Evolutionary conservation across 2,329 filamentous ascomycete genomes (phyloP).

Genomic region (Exophiala aquamarina): DNA sequence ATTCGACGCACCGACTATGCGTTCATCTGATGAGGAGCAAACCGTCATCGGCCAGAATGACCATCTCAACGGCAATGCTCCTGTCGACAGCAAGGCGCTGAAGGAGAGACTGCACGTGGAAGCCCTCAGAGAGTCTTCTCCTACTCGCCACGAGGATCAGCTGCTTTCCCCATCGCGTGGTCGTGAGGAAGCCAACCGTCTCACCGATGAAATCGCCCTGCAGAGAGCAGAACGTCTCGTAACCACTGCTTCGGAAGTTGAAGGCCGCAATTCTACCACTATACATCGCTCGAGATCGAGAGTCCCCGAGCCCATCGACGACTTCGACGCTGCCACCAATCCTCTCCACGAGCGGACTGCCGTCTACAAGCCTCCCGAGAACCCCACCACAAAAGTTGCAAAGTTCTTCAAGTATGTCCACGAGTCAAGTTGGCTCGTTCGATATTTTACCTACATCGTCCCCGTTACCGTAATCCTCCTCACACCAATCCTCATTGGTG

Average conservation of each 20-base stretch:
- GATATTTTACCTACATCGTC: conserved; percentile 71
- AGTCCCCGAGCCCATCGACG: conserved; percentile 59
- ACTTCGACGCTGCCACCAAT: conserved; percentile 67
- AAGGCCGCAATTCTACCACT: conserved; percentile 40
- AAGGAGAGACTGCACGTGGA: conserved; percentile 50
- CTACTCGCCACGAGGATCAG: conserved; percentile 30
- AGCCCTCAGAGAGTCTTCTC: conserved; percentile 38
- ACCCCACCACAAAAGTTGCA: conserved; percentile 61
- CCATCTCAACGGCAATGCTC: conserved; percentile 33
- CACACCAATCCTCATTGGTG: conserved; percentile 67
- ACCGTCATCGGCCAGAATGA: conserved; percentile 20
- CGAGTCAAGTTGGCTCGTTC: conserved; percentile 63
- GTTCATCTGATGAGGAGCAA: conserved; percentile 29
- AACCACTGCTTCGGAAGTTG: conserved; percentile 41
- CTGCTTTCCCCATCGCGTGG: conserved; percentile 54
- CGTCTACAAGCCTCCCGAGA: conserved; percentile 63
- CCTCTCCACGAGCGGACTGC: conserved; percentile 67
- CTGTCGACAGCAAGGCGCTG: conserved; percentile 30
- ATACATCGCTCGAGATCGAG: conserved; percentile 54
- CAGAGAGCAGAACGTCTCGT: conserved; percentile 62
- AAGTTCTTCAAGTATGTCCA: conserved; percentile 66
- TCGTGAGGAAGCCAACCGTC: conserved; percentile 59
- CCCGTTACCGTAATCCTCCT: conserved; percentile 65
- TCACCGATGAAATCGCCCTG: conserved; percentile 67
- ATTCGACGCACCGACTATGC: conserved; percentile 25